Base-by-base conservation (phyloP, 345 rosid species). In the Aquilaria yunnanensis region DNA sequence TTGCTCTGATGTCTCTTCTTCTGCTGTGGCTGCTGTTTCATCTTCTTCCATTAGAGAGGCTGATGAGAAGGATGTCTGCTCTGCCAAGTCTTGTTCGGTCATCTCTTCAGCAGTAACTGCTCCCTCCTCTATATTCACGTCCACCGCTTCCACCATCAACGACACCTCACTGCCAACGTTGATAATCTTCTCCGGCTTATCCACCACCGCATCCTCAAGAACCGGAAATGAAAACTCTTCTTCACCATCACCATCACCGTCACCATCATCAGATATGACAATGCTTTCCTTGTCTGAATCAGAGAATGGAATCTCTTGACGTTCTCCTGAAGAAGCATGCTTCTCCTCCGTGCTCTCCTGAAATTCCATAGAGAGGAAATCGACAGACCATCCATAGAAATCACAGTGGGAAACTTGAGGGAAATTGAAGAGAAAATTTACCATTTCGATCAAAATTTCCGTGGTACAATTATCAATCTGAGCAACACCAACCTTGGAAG, bases 331-430 rank as follows among this genome's bases (percentile, higher is more conserved):
- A 37, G 60, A 41, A 16, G 61, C 45, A 57, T 64, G 14, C 54
- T 61, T 72, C 16, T 51, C 51, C 48, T 58, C 54, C 60, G 29
- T 60, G 62, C 54, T 74, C 77, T 60, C 55, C 79, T 85, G 81
- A 68, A 59, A 63, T 58, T 77, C 58, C 60, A 72, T 58, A 34
- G 41, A 37, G 45, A 43, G 37, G 37, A 14, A 14, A 4, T 53
- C 9, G 45, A 63, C 37, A 41, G 43, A 37, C 32, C 7, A 47
- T 9, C 16, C 29, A n/a, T 5, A 37, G 12, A 62, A 8, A 51
- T 37, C 34, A 50, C 30, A 60, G 54, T 32, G 14, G 63, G 6
- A 8, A 4, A 43, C 47, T 48, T 31, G 64, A 10, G 45, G 9
- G 54, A 30, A 12, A 47, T 47, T 11, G 47, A 46, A 14, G 13